Conservation (phyloP, 2,329 filamentous ascomycete genomes). For the Aurifilum marmelostoma region DNA sequence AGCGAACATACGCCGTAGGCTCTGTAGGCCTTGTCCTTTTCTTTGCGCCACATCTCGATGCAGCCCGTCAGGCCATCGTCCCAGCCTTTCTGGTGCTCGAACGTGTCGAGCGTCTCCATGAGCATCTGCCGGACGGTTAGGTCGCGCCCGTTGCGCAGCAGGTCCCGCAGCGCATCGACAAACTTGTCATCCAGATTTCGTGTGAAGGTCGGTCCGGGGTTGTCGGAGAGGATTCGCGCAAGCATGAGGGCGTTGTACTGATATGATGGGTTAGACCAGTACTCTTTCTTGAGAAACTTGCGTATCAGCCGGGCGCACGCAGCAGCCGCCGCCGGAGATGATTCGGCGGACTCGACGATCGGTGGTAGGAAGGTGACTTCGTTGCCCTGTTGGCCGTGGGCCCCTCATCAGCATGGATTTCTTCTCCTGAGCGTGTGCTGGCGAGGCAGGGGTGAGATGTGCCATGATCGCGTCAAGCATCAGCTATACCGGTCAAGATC, state of each 20-base stretch:
- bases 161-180: conserved; percentile 71
- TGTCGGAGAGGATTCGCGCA: conserved; percentile 86
- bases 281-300: conserved; percentile 77
- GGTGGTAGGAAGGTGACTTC: conserved; percentile 90
- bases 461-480: background rate
- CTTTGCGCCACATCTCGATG: conserved; percentile 85
- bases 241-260: conserved; percentile 99
- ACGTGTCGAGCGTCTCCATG: conserved; percentile 80
- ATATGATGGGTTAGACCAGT: conserved; percentile 65
- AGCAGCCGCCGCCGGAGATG: conserved; percentile 81
- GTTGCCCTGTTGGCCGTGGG: conserved; percentile 61
- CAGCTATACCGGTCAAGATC: background rate
- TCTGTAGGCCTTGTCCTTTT: conserved; percentile 69
- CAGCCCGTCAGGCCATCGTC: conserved; percentile 75
- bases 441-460: background rate
- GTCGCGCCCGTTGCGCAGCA: conserved; percentile 73
- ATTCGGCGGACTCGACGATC: conserved; percentile 95
- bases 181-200: conserved; percentile 87
- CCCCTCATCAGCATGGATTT: background rate
- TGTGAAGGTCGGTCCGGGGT: conserved; percentile 90
- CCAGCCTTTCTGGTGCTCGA: conserved; percentile 71
- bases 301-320: conserved; percentile 81
- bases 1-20: conserved; percentile 50
- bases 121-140: conserved; percentile 81
- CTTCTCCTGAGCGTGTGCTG: background rate